Evolutionary conservation across 176 grass and related monocot genomes (phyloP), one percentile per base, ranked within the genome.

Genomic region (Juncus effusus): DNA sequence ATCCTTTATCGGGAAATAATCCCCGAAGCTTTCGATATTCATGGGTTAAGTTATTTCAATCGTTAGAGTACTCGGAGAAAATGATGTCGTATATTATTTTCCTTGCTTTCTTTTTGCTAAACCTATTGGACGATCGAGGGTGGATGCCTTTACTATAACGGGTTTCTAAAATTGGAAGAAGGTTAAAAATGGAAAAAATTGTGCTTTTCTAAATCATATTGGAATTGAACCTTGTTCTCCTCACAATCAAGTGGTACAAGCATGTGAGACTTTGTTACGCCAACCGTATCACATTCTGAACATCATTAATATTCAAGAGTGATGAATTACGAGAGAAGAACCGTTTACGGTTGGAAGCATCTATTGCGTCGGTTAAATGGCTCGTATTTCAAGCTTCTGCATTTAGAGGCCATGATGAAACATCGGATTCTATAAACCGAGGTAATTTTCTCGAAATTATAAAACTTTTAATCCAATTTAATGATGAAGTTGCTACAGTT

Each of bases 151-250:
- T 42, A 82, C 14, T 3, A 6, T 56, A 28, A 5, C 75, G 28
- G 55, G 45, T n/a, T 82, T 82, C 42, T 10, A 59, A 12, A 51
- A 1, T 9, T 71, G 6, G 12, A 65, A 72, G 7, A 76, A 81
- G 49, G 12, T 77, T 36, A 13, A 59, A 62, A 36, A 77, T 66
- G 73, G 49, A 8, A 82, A 76, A n/a, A n/a, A n/a, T n/a, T n/a
- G n/a, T n/a, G n/a, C n/a, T n/a, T n/a, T n/a, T n/a, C n/a, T n/a
- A n/a, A n/a, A n/a, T n/a, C n/a, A n/a, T n/a, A n/a, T n/a, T n/a
- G n/a, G n/a, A n/a, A n/a, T n/a, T n/a, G n/a, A n/a, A n/a, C n/a
- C n/a, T n/a, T n/a, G n/a, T n/a, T n/a, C n/a, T n/a, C n/a, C n/a
- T n/a, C n/a, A n/a, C 14, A 74, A 70, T 4, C 69, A 65, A 64